Conservation (phyloP, 129 eudicot species). For the Ambrosia trifida region DNA sequence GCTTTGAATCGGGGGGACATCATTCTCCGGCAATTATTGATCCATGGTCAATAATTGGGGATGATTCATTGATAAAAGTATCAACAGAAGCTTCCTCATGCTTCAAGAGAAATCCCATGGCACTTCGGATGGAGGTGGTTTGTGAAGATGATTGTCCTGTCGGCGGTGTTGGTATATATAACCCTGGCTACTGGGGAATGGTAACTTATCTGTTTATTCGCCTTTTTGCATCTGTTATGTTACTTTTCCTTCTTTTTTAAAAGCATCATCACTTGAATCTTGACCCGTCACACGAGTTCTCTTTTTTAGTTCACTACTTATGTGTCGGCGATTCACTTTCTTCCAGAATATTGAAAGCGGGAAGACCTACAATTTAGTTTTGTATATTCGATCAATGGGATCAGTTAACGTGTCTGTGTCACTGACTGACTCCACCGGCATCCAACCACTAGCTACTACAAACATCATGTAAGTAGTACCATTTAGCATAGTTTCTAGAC, state of each 20-base stretch:
- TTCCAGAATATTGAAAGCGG: slow-evolving; percentile 92
- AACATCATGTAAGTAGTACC: slow-evolving; percentile 51
- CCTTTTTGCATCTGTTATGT: neutral
- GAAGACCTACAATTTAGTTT: slow-evolving; percentile 66
- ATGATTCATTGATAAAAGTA: slow-evolving; percentile 52
- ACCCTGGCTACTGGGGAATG: slow-evolving; percentile 99
- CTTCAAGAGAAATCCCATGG: slow-evolving; percentile 67
- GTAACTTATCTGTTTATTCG: slow-evolving; percentile 38
- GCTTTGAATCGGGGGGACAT: slow-evolving; percentile 95
- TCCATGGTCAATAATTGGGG: slow-evolving; percentile 88
- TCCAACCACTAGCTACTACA: slow-evolving; percentile 54
- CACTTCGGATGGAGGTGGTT: slow-evolving; percentile 78
- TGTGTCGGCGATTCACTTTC: neutral
- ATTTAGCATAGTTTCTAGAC: neutral
- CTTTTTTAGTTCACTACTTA: neutral
- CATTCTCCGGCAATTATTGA: slow-evolving; percentile 72
- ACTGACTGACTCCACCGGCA: slow-evolving; percentile 55
- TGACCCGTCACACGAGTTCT: too few relatives aligned
- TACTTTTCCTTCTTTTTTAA: too few relatives aligned
- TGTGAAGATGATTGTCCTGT: slow-evolving; percentile 66
- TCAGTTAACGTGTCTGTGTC: slow-evolving; percentile 52
- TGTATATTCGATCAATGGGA: slow-evolving; percentile 55
- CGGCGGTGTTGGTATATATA: slow-evolving; percentile 92
- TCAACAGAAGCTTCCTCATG: slow-evolving; percentile 79
- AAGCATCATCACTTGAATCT: too few relatives aligned